Base-by-base conservation (phyloP, 148 eudicot species). In the Camellia sinensis region DNA sequence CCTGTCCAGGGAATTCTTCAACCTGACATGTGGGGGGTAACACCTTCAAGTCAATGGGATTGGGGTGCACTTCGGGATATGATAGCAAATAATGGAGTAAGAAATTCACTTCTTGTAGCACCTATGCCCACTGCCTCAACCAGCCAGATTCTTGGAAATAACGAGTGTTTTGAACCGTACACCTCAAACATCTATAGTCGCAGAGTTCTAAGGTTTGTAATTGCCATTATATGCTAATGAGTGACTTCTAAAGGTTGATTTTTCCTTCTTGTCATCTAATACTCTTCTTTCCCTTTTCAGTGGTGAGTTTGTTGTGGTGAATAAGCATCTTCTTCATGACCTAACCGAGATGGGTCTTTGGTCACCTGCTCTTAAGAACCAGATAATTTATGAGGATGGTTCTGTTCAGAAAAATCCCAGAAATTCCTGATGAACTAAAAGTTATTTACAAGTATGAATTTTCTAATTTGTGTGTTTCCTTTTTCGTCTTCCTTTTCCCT, bases 301-400 rank as follows among this genome's bases (percentile, higher is more conserved):
- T 80, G 98, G 98, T 78, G 97, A 93, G 80, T 95, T 92, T 95
- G 97, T 95, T 76, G 98, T 95, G 85, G 98, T 95, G 59, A 95
- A 95, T 89, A 95, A 93, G 64, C 98, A 95, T 85, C 93, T 95
- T 80, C 94, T 95, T 61, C 88, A 91, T 75, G 98, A 95, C 89
- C 76, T 95, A 82, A 90, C 94, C 18, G 98, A 95, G 84, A 91
- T 89, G 95, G 97, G 97, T 56, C 89, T 95, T 54, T 93, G 97
- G 98, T 84, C 94, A 21, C 90, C 97, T 67, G 52, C 91, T 75
- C 71, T 95, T 22, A 95, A 95, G 92, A 95, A 95, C 81, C 73
- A 83, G 84, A 91, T 95, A 21, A 85, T 95, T 11, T 87, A 89
- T 53, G 96, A 93, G 43, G 79, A 87, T 85, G 98, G 98, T 74